A percentile compares a stretch with the other conserved stretches of the same genome.
Conservation (phyloP, 495 filamentous ascomycete species). For the Neurospora terricola region DNA sequence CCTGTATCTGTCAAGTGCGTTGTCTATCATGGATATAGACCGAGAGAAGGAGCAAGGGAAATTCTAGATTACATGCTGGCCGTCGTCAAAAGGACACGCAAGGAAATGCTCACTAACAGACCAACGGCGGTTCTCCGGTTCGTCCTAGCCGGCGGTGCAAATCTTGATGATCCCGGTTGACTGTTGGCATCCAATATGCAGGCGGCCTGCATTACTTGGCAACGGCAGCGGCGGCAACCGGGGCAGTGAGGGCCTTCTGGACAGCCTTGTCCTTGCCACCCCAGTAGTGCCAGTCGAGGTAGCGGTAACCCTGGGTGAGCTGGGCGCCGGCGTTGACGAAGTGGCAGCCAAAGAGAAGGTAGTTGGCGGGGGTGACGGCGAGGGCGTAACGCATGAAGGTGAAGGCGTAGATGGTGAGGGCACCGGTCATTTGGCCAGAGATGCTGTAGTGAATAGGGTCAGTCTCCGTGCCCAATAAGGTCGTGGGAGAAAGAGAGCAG, state of each 20-base stretch:
- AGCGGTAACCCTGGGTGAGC: slow-evolving; percentile 67
- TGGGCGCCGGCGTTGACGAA: slow-evolving; percentile 71
- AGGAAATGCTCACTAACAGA: background rate
- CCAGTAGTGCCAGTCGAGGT: slow-evolving; percentile 47
- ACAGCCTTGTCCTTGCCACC: slow-evolving; percentile 31
- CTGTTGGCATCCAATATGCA: background rate
- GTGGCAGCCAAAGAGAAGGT: slow-evolving; percentile 86
- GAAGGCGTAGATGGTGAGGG: slow-evolving; percentile 72
- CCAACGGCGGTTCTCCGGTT: background rate
- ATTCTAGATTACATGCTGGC: background rate
- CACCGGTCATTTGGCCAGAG: slow-evolving; percentile 82
- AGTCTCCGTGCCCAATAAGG: no score
- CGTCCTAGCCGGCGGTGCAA: background rate
- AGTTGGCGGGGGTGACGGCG: slow-evolving; percentile 83
- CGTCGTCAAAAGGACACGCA: background rate
- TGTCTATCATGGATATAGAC: background rate
- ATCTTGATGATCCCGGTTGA: background rate
- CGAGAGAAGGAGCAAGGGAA: background rate
- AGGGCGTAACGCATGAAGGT: slow-evolving; percentile 95
- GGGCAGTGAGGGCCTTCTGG: background rate
- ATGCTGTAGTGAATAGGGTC: slow-evolving; percentile 45
- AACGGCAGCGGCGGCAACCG: background rate
- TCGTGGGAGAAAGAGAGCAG: no score
- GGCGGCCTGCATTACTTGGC: background rate
- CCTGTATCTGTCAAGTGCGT: background rate